These are phyloP conservation scores for Oxyria digyna DNA, from an alignment of 148 eudicot species.

Conservation along the genomic window DNA sequence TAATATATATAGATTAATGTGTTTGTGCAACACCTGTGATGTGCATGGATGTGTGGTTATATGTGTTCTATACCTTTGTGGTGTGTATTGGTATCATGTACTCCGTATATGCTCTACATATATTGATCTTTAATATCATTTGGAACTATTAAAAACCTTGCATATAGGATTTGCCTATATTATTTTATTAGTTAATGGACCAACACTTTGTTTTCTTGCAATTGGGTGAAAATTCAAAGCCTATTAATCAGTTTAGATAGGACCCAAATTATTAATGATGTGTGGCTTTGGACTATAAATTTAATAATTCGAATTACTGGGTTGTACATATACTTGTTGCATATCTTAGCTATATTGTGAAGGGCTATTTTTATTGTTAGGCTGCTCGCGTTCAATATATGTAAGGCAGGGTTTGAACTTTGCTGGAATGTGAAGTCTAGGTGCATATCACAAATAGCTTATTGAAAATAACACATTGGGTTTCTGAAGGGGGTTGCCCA, in stretches of 20 bases:
- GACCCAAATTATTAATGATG: not conserved
- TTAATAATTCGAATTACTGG: not conserved
- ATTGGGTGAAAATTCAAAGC: not conserved
- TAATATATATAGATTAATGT: not conserved
- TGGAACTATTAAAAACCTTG: not conserved
- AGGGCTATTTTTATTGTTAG: not conserved
- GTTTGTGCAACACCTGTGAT: not conserved
- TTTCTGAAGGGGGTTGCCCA: not conserved
- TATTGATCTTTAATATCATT: not conserved
- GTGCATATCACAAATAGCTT: not conserved
- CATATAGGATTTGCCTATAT: no score
- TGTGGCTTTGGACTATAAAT: not conserved
- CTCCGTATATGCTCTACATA: not conserved
- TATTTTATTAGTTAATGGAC: not conserved
- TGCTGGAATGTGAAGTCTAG: not conserved
- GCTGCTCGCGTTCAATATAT: not conserved
- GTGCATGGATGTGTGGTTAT: not conserved
- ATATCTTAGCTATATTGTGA: not conserved
- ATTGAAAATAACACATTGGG: not conserved
- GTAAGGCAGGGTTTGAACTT: not conserved
- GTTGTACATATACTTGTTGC: not conserved
- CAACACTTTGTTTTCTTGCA: not conserved
- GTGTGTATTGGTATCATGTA: not conserved
- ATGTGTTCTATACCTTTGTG: not conserved
- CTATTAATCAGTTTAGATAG: not conserved